Conservation (phyloP, 768 basidiomycete species). For the Amanita subjunquillea region DNA sequence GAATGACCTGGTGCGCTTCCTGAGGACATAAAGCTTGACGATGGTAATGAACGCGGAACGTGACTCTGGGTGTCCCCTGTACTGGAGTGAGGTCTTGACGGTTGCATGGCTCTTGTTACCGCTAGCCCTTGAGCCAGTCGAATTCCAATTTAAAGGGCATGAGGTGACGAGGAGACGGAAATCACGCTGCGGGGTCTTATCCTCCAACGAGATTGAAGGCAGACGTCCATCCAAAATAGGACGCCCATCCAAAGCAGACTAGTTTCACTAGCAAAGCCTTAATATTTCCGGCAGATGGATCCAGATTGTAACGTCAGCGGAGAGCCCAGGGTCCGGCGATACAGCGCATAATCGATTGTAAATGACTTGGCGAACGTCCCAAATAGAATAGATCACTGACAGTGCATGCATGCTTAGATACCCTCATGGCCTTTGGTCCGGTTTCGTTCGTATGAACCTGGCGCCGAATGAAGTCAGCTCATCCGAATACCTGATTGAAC, state of each 20-base stretch:
- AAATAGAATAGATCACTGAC: not conserved
- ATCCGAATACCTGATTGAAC: not conserved
- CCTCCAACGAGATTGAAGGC: slow-evolving; percentile 16
- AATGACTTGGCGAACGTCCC: not conserved
- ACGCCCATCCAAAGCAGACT: slow-evolving; percentile 22
- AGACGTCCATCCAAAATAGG: slow-evolving; percentile 24
- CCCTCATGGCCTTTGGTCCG: slow-evolving; percentile 2
- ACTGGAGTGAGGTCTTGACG: slow-evolving; percentile 15
- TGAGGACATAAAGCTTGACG: slow-evolving; percentile 14
- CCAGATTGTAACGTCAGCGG: slow-evolving; percentile 19
- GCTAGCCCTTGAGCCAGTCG: slow-evolving; percentile 11
- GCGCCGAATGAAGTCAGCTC: not conserved
- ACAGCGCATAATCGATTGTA: slow-evolving; percentile 13
- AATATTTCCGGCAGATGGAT: slow-evolving; percentile 27
- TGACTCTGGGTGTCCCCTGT: slow-evolving; percentile 15
- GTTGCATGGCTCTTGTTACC: slow-evolving; percentile 14
- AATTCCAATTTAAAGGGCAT: slow-evolving; percentile 16
- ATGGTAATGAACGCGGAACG: slow-evolving; percentile 6
- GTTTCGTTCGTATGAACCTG: slow-evolving; percentile 1
- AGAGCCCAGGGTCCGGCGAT: slow-evolving; percentile 14
- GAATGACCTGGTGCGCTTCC: slow-evolving; percentile 13
- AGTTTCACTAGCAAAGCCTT: slow-evolving; percentile 24
- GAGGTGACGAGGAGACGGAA: slow-evolving; percentile 19
- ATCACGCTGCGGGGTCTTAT: slow-evolving; percentile 20
- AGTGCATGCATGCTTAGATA: not conserved